Conservation (phyloP, 441 rosid genomes). For the Populus hybrid region DNA sequence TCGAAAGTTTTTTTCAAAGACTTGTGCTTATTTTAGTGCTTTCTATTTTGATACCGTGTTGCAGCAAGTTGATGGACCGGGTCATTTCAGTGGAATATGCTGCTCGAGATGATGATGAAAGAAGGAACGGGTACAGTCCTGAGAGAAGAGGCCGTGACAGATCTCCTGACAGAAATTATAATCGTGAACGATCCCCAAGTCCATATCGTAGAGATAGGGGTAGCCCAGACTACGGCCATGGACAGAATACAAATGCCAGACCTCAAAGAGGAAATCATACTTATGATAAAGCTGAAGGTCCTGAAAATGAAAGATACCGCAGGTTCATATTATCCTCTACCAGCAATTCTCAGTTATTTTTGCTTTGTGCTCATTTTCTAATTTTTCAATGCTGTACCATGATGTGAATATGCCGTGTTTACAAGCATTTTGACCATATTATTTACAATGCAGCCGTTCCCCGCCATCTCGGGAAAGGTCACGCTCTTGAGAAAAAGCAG, state of each 20-base stretch:
- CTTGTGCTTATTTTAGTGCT: background rate
- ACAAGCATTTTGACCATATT: background rate
- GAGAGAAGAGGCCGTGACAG: conserved; percentile 50
- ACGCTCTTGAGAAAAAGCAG: background rate
- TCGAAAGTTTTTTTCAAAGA: background rate
- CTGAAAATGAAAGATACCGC: background rate
- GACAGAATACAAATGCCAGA: background rate
- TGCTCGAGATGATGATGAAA: conserved; percentile 53
- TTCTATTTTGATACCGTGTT: conserved; percentile 1
- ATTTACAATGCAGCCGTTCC: background rate
- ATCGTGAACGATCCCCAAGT: conserved; percentile 58
- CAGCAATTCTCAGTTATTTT: background rate
- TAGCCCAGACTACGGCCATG: conserved; percentile 62
- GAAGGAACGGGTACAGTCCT: conserved; percentile 57
- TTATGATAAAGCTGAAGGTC: background rate
- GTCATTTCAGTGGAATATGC: conserved; percentile 85
- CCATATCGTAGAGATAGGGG: conserved; percentile 69
- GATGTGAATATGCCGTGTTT: background rate
- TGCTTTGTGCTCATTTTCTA: background rate
- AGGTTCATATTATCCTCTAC: background rate
- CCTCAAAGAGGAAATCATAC: background rate
- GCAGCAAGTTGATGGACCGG: conserved; percentile 73
- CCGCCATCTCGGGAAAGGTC: background rate
- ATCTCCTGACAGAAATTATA: conserved; percentile 49
- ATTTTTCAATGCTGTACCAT: background rate